These are phyloP conservation scores for Grigorovia jiainica DNA, from an alignment of 805 yeast genomes.

Conservation along the genomic window DNA sequence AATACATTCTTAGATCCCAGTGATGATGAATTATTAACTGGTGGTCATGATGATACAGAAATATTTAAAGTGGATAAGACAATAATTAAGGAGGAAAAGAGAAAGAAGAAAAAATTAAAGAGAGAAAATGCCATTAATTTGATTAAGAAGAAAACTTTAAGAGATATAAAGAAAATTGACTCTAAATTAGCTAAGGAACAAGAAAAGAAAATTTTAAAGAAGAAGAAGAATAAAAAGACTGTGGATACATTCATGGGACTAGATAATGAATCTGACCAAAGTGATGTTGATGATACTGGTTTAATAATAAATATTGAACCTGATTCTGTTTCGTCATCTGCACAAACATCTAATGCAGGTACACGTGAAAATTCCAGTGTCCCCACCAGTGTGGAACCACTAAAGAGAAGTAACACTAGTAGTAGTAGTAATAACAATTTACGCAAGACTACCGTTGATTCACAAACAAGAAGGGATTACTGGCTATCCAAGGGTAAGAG, in stretches of 20 bases:
- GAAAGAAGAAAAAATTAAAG: slow-evolving; percentile 1
- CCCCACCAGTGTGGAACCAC: slow-evolving; percentile 3
- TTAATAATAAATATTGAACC: background rate
- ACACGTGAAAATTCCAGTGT: background rate
- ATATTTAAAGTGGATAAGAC: slow-evolving; percentile 12
- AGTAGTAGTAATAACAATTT: slow-evolving; percentile 1
- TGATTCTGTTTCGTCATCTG: background rate
- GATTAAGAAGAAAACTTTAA: slow-evolving; percentile 5
- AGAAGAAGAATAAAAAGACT: background rate
- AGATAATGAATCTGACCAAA: slow-evolving; percentile 5
- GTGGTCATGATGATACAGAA: slow-evolving; percentile 14
- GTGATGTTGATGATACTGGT: background rate
- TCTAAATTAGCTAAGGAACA: background rate
- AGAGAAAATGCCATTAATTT: slow-evolving; percentile 7
- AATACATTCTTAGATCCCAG: slow-evolving; percentile 15
- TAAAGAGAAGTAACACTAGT: too few species aligned
- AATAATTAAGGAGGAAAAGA: background rate
- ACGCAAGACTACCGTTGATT: slow-evolving; percentile 20
- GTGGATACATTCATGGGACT: slow-evolving; percentile 20
- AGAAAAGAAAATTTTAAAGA: background rate
- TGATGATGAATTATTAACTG: slow-evolving; percentile 16
- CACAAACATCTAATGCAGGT: too few species aligned
- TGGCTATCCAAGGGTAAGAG: slow-evolving; percentile 28
- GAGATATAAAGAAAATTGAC: background rate
- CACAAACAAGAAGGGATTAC: slow-evolving; percentile 27